These are phyloP conservation scores for Debaryomycetaceae sp. DNA, from an alignment of 1,139 yeast species.

Conservation along the genomic window DNA sequence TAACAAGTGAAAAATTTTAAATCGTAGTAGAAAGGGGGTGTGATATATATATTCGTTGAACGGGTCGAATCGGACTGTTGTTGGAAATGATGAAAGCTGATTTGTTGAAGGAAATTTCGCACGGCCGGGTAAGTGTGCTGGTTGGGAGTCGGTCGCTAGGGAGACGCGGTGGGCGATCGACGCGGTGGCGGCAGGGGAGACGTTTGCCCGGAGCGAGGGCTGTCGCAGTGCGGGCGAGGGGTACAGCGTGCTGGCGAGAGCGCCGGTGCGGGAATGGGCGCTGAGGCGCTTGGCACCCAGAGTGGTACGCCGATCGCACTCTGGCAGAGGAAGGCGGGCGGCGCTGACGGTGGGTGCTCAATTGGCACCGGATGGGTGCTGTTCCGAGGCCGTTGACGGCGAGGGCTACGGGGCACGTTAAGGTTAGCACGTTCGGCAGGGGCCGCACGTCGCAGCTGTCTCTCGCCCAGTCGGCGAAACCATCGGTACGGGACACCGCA, in stretches of 20 bases:
- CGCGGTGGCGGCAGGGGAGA: not conserved
- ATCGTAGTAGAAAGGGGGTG: conserved; percentile 2
- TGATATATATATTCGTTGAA: not conserved
- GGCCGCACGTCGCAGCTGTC: not conserved
- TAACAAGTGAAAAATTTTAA: not conserved
- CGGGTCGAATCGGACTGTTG: conserved; percentile 6
- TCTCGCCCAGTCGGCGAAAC: not conserved
- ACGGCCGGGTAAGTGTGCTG: not conserved
- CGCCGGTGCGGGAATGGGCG: no score
- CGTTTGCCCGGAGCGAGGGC: not conserved
- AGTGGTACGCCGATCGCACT: no score
- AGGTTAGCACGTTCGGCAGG: not conserved
- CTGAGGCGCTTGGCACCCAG: no score
- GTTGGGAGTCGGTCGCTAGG: not conserved
- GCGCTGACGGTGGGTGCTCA: no score
- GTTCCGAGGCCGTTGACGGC: not conserved
- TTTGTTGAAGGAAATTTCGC: conserved; percentile 1
- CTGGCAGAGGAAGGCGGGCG: no score
- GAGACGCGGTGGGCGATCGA: not conserved
- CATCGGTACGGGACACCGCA: no score
- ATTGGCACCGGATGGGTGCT: no score
- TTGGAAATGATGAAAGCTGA: conserved; percentile 1
- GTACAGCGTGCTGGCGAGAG: no score
- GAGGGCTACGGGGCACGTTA: not conserved
- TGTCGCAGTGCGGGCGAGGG: no score